phyloP scores from a whole-genome alignment of 1,284 basidiomycete genomes.

The Naganishia sp. region DNA sequence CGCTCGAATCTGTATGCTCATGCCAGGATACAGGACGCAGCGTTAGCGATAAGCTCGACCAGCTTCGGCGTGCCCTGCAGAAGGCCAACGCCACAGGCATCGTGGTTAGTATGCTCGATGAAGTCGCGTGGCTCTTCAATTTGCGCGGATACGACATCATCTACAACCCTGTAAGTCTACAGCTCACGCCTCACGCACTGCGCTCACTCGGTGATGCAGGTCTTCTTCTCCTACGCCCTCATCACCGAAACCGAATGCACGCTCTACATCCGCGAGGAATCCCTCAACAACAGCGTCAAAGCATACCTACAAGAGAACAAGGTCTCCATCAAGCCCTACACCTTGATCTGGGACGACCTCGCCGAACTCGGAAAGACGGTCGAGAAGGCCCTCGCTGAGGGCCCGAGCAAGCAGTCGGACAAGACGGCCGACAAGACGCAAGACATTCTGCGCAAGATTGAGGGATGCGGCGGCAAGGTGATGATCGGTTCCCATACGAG shows the following conservation, averaged over 20 bases:
- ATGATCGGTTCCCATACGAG: conserved; percentile 71
- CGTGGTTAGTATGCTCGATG: conserved; percentile 80
- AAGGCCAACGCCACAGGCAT: conserved; percentile 68
- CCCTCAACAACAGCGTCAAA: conserved; percentile 64
- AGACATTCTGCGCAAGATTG: conserved; percentile 43
- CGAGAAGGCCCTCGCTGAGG: neutral
- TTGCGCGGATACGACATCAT: conserved; percentile 89
- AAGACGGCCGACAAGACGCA: conserved; percentile 46
- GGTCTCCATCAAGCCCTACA: conserved; percentile 73
- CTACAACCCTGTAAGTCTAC: conserved; percentile 71
- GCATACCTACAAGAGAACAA: conserved; percentile 62
- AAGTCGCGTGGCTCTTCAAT: conserved; percentile 93
- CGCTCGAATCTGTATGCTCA: neutral
- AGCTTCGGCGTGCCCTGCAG: conserved; percentile 65
- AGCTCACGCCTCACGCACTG: neutral
- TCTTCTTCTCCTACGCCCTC: conserved; percentile 91
- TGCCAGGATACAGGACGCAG: conserved; percentile 60
- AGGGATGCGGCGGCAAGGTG: conserved; percentile 46
- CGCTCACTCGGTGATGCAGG: conserved; percentile 52
- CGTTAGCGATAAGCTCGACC: conserved; percentile 67
- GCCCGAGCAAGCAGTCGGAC: neutral
- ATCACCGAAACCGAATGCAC: conserved; percentile 67
- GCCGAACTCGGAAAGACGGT: conserved; percentile 24
- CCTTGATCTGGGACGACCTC: conserved; percentile 59
- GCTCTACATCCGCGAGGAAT: conserved; percentile 72